Conservation (phyloP, 2,329 filamentous ascomycete species). For the Botryotinia calthae region DNA sequence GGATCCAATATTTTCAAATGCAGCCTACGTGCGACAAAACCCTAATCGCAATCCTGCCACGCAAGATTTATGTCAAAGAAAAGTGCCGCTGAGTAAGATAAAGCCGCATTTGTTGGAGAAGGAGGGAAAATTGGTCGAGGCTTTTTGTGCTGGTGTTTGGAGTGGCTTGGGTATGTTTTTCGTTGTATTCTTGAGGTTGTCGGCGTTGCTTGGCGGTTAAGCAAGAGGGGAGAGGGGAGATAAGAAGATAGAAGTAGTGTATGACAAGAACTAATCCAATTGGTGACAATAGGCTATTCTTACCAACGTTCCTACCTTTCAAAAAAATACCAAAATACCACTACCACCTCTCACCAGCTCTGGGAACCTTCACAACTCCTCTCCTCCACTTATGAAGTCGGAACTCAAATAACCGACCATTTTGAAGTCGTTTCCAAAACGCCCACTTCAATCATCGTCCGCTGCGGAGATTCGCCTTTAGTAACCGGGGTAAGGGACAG, state of each 20-base stretch:
- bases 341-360: conserved; percentile 57
- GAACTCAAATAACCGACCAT: conserved; percentile 66
- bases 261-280: conserved; percentile 12
- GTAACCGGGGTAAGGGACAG: conserved; percentile 54
- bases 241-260: neutral
- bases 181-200: neutral
- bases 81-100: conserved; percentile 61
- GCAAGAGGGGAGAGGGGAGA: neutral
- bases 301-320: conserved; percentile 58
- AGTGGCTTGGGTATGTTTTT: conserved; percentile 48
- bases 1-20: conserved; percentile 60
- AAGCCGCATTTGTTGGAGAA: conserved; percentile 63
- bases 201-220: neutral
- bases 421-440: conserved; percentile 69
- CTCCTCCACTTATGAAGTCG: conserved; percentile 57
- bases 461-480: conserved; percentile 64
- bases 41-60: conserved; percentile 59
- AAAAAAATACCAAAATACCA: conserved; percentile 53
- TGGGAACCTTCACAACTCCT: conserved; percentile 58
- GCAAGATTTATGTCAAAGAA: conserved; percentile 63
- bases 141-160: conserved; percentile 37
- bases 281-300: conserved; percentile 43
- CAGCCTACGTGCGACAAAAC: conserved; percentile 58
- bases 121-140: conserved; percentile 57
- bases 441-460: conserved; percentile 56